Evolutionary conservation across 805 yeast genomes (phyloP).

Genomic region (Cyberlindnera meyerae): DNA sequence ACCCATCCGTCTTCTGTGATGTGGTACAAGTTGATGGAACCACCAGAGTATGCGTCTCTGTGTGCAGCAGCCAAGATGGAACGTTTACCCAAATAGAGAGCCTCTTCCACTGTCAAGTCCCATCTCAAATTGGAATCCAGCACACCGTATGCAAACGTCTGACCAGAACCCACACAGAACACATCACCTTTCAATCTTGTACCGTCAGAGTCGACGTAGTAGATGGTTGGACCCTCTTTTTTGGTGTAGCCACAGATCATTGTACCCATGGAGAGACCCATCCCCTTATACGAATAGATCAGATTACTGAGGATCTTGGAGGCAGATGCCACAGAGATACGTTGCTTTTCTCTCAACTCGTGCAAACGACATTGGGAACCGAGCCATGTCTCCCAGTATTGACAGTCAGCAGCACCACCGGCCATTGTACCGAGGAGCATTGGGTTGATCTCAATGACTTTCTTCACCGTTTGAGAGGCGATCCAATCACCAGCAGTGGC

Average conservation of each 20-base stretch:
- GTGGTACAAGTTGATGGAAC: constrained; percentile 89
- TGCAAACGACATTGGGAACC: constrained; percentile 95
- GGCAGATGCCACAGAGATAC: constrained; percentile 95
- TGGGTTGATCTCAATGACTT: constrained; percentile 95
- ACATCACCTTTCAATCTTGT: constrained; percentile 90
- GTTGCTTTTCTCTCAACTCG: constrained; percentile 89
- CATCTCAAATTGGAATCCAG: constrained; percentile 87
- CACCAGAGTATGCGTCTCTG: constrained; percentile 98
- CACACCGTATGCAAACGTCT: constrained; percentile 98
- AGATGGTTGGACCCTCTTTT: constrained; percentile 92
- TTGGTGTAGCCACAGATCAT: constrained; percentile 97
- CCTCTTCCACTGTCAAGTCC: constrained; percentile 92
- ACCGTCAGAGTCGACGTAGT: constrained; percentile 96
- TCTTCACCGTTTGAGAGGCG: constrained; percentile 96
- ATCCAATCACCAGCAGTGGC: constrained; percentile 98
- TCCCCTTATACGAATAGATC: constrained; percentile 91
- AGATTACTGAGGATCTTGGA: constrained; percentile 87
- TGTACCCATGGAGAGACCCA: constrained; percentile 99
- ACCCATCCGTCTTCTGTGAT: constrained; percentile 93
- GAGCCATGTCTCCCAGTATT: constrained; percentile 98
- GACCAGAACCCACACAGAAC: constrained; percentile 98
- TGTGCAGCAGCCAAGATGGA: constrained; percentile 96
- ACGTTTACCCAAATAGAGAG: constrained; percentile 89
- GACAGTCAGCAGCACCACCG: constrained; percentile 99
- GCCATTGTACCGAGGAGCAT: constrained; percentile 96